Percentiles rank a stretch among this genome's conserved stretches.
These are phyloP conservation scores for Elsinoe batatas DNA, from an alignment of 2,329 filamentous ascomycete genomes.

Conservation along the genomic window DNA sequence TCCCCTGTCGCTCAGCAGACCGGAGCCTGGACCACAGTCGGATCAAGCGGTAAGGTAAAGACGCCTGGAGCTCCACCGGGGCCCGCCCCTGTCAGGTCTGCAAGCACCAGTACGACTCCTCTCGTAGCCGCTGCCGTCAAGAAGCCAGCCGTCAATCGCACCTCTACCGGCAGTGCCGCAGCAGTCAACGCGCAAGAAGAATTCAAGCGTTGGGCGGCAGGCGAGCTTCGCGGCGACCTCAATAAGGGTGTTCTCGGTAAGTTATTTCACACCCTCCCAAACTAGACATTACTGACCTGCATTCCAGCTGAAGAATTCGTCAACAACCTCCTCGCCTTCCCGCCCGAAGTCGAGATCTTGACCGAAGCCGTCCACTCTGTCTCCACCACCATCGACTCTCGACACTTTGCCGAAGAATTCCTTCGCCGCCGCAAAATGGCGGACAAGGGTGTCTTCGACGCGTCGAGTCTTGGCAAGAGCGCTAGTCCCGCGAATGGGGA, in stretches of 20 bases:
- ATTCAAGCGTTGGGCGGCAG: slow-evolving; percentile 85
- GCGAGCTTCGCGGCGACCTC: slow-evolving; percentile 65
- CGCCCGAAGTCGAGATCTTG: slow-evolving; percentile 69
- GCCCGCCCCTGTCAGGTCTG: slow-evolving; percentile 47
- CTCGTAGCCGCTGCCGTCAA: slow-evolving; percentile 19
- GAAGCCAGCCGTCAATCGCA: slow-evolving; percentile 37
- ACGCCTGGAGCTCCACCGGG: slow-evolving; percentile 23
- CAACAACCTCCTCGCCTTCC: slow-evolving; percentile 62
- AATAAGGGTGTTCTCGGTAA: slow-evolving; percentile 58
- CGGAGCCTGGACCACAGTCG: slow-evolving; percentile 86
- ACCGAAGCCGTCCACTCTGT: slow-evolving; percentile 81
- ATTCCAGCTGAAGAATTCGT: slow-evolving; percentile 68
- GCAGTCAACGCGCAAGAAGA: slow-evolving; percentile 69
- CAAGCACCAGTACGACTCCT: slow-evolving; percentile 36
- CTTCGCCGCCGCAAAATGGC: slow-evolving; percentile 86
- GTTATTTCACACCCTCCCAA: slow-evolving; percentile 19
- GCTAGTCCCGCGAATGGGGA: slow-evolving; percentile 42
- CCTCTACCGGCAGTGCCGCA: slow-evolving; percentile 40
- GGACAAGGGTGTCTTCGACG: slow-evolving; percentile 80
- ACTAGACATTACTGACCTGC: neutral
- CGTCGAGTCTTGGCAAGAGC: slow-evolving; percentile 40
- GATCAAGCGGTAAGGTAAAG: slow-evolving; percentile 86
- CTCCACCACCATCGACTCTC: slow-evolving; percentile 82
- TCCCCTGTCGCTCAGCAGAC: slow-evolving; percentile 33
- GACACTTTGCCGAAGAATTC: slow-evolving; percentile 90